Conservation (phyloP, 176 grass and related monocot genomes). For the Alloteropsis semialata region DNA sequence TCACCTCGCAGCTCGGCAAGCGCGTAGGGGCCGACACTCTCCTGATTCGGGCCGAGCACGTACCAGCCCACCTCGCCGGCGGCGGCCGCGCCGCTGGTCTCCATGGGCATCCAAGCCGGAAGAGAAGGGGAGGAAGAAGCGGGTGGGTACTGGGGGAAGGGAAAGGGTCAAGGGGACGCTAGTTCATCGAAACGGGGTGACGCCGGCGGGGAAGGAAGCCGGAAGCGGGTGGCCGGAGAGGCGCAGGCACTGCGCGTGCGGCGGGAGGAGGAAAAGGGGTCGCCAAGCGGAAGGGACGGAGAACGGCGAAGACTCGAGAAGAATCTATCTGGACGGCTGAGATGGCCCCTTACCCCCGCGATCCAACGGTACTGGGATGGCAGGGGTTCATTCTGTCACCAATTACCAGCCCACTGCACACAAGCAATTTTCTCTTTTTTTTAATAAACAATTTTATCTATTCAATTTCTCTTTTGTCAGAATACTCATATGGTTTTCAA, state of each 20-base stretch:
- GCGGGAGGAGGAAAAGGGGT: not conserved
- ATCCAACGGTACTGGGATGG: not conserved
- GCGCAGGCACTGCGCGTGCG: not conserved
- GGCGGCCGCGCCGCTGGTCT: not conserved
- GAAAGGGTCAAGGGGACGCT: not conserved
- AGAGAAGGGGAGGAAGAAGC: conserved; percentile 7
- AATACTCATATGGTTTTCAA: not conserved
- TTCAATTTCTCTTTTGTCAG: too few relatives aligned
- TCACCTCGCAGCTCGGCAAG: conserved; percentile 73
- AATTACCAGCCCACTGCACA: not conserved
- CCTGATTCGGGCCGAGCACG: conserved; percentile 81
- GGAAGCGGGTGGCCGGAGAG: conserved; percentile 5
- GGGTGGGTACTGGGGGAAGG: not conserved
- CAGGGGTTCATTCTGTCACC: not conserved
- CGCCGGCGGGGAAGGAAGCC: not conserved
- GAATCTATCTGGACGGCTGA: not conserved
- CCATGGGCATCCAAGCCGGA: conserved; percentile 51
- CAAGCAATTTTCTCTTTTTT: not conserved
- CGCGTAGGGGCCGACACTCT: conserved; percentile 76
- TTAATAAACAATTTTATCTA: too few relatives aligned
- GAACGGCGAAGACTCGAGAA: not conserved
- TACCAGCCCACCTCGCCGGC: conserved; percentile 63
- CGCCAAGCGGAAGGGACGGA: not conserved
- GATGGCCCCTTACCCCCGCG: not conserved
- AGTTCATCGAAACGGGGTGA: not conserved